These are phyloP conservation scores for Mortierella sp. DNA, from an alignment of 371 early-diverging fungal species.

Conservation along the genomic window DNA sequence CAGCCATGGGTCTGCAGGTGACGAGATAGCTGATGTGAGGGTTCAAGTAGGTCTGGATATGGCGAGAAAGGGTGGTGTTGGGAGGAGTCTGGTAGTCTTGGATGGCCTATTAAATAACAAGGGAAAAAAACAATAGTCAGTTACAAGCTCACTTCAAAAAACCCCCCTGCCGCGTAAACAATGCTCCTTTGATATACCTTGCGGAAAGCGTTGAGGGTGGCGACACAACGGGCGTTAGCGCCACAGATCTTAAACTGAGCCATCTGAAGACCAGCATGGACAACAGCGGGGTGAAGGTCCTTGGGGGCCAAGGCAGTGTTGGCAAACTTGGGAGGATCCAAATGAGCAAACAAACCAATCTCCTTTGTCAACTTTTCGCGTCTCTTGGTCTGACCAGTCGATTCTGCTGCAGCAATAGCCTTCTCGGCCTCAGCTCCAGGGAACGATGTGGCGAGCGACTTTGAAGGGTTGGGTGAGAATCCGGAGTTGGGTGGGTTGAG, in stretches of 20 bases:
- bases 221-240: slow-evolving; percentile 91
- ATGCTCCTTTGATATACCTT: slow-evolving; percentile 65
- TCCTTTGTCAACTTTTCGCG: slow-evolving; percentile 63
- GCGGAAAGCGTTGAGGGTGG: slow-evolving; percentile 87
- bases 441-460: slow-evolving; percentile 55
- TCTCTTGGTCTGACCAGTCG: slow-evolving; percentile 61
- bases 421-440: slow-evolving; percentile 57
- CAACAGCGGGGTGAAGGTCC: slow-evolving; percentile 91
- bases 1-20: slow-evolving; percentile 87
- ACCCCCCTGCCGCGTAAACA: neutral
- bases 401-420: slow-evolving; percentile 43
- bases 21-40: slow-evolving; percentile 93
- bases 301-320: slow-evolving; percentile 65
- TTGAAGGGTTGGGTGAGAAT: slow-evolving; percentile 58
- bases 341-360: slow-evolving; percentile 77
- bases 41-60: slow-evolving; percentile 87
- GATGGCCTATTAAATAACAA: slow-evolving; percentile 78
- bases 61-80: slow-evolving; percentile 85
- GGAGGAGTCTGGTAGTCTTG: slow-evolving; percentile 92
- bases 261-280: slow-evolving; percentile 89
- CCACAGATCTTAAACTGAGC: slow-evolving; percentile 89
- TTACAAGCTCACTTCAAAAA: neutral
- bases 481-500: slow-evolving; percentile 44
- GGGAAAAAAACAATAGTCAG: neutral
- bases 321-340: slow-evolving; percentile 72